Evolutionary conservation across 345 rosid genomes (phyloP).

Genomic region (Anacardium occidentale): DNA sequence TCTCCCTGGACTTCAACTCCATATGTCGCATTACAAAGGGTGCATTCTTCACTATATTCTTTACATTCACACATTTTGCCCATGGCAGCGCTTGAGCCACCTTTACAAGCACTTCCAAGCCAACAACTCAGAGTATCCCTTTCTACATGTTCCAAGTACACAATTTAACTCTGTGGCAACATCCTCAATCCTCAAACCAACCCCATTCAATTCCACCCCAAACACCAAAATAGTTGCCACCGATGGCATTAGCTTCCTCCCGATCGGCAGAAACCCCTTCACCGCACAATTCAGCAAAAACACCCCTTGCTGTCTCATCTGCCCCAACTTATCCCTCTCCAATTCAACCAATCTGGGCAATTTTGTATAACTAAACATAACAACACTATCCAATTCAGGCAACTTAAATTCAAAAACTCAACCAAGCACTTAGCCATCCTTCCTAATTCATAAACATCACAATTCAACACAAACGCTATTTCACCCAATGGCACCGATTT

Average conservation of each 20-base stretch:
- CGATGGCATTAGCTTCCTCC: conserved; percentile 74
- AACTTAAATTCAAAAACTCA: conserved; percentile 48
- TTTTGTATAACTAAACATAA: conserved; percentile 37
- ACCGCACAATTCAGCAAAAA: conserved; percentile 70
- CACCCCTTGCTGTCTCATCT: conserved; percentile 59
- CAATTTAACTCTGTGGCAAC: conserved; percentile 45
- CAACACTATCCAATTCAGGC: conserved; percentile 54
- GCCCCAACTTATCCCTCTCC: conserved; percentile 41
- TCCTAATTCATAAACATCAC: conserved; percentile 68
- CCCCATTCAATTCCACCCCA: conserved; percentile 57
- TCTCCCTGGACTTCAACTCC: conserved; percentile 69
- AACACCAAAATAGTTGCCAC: conserved; percentile 70
- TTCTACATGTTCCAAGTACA: conserved; percentile 41
- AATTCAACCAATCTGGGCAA: conserved; percentile 30
- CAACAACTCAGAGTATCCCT: conserved; percentile 59
- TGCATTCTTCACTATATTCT: conserved; percentile 66
- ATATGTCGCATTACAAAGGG: conserved; percentile 54
- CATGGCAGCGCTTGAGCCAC: conserved; percentile 76
- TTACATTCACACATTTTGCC: conserved; percentile 68
- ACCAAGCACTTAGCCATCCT: conserved; percentile 66
- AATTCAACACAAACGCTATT: conserved; percentile 37
- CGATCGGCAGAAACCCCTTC: conserved; percentile 74
- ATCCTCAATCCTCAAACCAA: conserved; percentile 48
- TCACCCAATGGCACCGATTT: conserved; percentile 54
- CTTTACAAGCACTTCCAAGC: conserved; percentile 58